Base-by-base conservation (phyloP, 2,329 filamentous ascomycete species). In the Trichoderma arundinaceum region DNA sequence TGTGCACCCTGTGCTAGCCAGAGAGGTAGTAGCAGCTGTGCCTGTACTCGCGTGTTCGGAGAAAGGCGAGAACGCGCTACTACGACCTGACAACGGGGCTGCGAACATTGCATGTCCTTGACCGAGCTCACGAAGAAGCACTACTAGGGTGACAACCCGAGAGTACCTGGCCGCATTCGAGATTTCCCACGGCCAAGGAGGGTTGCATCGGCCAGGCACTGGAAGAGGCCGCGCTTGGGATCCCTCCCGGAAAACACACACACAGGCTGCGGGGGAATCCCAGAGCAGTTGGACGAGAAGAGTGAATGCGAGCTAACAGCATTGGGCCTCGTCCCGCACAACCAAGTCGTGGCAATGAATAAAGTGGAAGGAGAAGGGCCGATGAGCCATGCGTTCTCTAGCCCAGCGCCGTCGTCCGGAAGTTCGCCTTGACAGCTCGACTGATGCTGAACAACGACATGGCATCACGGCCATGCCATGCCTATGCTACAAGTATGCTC, bases 141-240 rank as follows among this genome's bases (percentile, higher is more conserved):
- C 54, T 43, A 28, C 60, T 35, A n/a, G 60, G 60, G 60, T 63
- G 12, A 19, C 49, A 35, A 54, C 32, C 60, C 49, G 60, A 60
- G 44, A 63, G 19, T 33, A 17, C 48, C 59, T 35, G 39, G 13
- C 17, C 39, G 38, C 17, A 28, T 63, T 63, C n/a, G 38, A 53
- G 60, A 54, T 63, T 19, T 19, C 41, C 3, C n/a, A 13, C 38
- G 60, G 13, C 4, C 41, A 22, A 22, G 33, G 51, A 64, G 61
- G 61, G 61, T 64, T 64, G 61, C 52, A 64, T 56, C 35, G 13
- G 33, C 52, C 52, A 64, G 60, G 60, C 51, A 64, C 51, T 64
- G 61, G 61, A 15, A 17, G 48, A 53, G 35, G 44, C 22, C n/a
- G 9, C 33, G 35, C 17, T 41, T 54, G 33, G 51, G 51, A 39